Base-by-base conservation (phyloP, 2,329 filamentous ascomycete species). In the Talaromyces islandicus region DNA sequence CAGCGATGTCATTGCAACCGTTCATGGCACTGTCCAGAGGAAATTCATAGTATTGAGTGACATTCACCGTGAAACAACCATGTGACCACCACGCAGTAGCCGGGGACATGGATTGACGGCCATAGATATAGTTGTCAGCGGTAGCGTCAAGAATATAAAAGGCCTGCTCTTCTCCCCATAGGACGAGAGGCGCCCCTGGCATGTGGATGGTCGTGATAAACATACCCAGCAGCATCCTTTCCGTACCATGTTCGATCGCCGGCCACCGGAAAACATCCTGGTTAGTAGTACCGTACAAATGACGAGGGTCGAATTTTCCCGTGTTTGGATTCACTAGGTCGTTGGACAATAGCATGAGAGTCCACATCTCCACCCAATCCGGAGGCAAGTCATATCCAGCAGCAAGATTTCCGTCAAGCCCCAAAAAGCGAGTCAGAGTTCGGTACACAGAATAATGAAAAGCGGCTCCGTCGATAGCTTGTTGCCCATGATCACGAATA, bases 221-320 rank as follows among this genome's bases (percentile, higher is more conserved):
- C 17, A 82, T 75, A 5, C 79, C 85, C 4, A 87, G 71, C 7
- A 87, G 72, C 68, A 84, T 81, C 51, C 82, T 78, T 65, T 86
- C 77, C 0, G 82, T 81, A 4, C 85, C 85, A 60, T 84, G 79
- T 41, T 76, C 74, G 25, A 88, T 75, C 10, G 83, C 79, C 9
- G 85, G 85, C 85, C 85, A 88, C 38, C 85, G 78, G 65, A 88
- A 84, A 7, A 88, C 83, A 67, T 88, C 85, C 71, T 88, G 85
- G 66, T 88, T 88, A 7, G 84, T 85, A 2, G 81, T 80, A 54
- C 85, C 85, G 66, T 82, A 87, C 79, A 88, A 81, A 67, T 88
- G 85, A 1, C 85, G 80, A 3, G 85, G 85, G 64, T 88, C 85
- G 62, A 86, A 85, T 57, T 81, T 70, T 32, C 84, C 84, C 2